Evolutionary conservation across 2,329 filamentous ascomycete genomes (phyloP), one percentile per base, ranked within the genome.

Genomic region (Orbilia blumenaviensis): DNA sequence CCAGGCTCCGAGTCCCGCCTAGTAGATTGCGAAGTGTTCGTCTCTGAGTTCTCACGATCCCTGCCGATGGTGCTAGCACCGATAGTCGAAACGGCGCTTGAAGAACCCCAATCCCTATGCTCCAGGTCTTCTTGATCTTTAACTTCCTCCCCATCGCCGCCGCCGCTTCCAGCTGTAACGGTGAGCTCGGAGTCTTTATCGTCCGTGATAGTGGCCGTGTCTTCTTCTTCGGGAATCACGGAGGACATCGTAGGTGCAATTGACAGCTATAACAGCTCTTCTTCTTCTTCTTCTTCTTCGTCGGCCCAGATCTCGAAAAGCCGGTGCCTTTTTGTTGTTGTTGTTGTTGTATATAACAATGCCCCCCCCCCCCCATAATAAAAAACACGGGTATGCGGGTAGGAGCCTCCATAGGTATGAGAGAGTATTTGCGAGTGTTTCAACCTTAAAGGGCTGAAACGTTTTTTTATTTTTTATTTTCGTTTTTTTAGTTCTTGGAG

Each of bases 401-500:
- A n/a, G n/a, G n/a, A n/a, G n/a, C n/a, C n/a, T n/a, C n/a, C 56
- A 46, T 50, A 52, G 36, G 62, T 44, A 63, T 42, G 69, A 74
- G 75, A 77, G 67, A 56, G 62, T 78, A 75, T 76, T 78, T 75
- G 48, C 62, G 63, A 21, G 52, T 75, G 42, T 77, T 44, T 29
- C 67, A 71, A 68, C 71, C 56, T 75, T 75, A 75, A 42, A 23
- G 36, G 62, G 63, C 64, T 36, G 48, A 27, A 54, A 34, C n/a
- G n/a, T n/a, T n/a, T n/a, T n/a, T n/a, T n/a, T n/a, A n/a, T n/a
- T n/a, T n/a, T n/a, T n/a, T n/a, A n/a, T n/a, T n/a, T n/a, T n/a
- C n/a, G n/a, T n/a, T n/a, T n/a, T n/a, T n/a, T n/a, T 34, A 27
- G 23, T 50, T 58, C 50, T 60, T n/a, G n/a, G n/a, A n/a, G n/a